Evolutionary conservation across 352 stramenopile genomes (phyloP), one percentile per base, ranked within the genome.

Genomic region (Aphanomyces astaci): DNA sequence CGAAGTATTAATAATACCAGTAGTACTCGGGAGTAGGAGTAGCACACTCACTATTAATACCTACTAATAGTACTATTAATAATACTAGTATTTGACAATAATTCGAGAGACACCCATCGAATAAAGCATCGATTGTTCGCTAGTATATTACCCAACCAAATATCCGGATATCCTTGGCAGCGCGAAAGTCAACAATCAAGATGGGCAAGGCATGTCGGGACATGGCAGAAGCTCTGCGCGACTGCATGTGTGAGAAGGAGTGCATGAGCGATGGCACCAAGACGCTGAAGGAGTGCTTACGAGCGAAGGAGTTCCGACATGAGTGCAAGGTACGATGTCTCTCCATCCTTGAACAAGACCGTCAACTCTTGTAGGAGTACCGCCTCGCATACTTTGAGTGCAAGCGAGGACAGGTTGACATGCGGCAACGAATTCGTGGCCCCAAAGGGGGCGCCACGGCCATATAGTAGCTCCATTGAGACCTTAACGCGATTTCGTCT

Each of bases 121-220:
- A 25, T 9, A 25, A n/a, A 25, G 4, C 13, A 53, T 24, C 13
- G 45, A 10, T 53, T 53, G 9, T 25, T 43, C 15, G 36, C 36
- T 15, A 43, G 10, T 30, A 24, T n/a, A 22, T 24, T 30, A n/a
- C n/a, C n/a, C n/a, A 25, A 59, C 30, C 51, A 9, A 25, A 22
- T 33, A 39, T 30, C 30, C 25, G 30, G 51, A 59, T 59, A 32
- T 25, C n/a, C 10, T 25, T 55, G 48, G 27, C 27, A 15, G 48
- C n/a, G 27, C n/a, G 48, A 31, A 55, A 24, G 11, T 11, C 48
- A 30, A 55, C 11, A 15, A 31, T n/a, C 28, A 73, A 2, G 17
- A 93, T 93, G 84, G 84, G 84, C 63, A 93, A 93, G 71, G 87
- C 81, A 56, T 93, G 85, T 78, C 81, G 75, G 13, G 85, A 93